Base-by-base conservation (phyloP, 2,329 filamentous ascomycete genomes). In the Neopestalotiopsis sp. region DNA sequence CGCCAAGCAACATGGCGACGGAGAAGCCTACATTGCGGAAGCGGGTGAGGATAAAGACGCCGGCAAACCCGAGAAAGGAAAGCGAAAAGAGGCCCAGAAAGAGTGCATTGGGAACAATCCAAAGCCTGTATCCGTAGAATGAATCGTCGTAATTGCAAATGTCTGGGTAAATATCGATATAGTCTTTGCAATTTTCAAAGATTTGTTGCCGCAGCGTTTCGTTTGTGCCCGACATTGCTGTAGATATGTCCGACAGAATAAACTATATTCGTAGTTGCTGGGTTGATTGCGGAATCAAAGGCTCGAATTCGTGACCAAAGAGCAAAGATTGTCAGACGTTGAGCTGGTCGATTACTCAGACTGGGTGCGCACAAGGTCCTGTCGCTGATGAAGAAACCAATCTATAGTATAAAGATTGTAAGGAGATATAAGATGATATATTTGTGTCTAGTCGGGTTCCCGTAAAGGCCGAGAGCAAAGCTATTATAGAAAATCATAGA, bases 91-190 rank as follows among this genome's bases (percentile, higher is more conserved):
- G 72, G 45, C 77, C 83, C 2, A 85, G 70, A 73, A 89, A 88
- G 61, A 82, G 69, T 61, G 81, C 78, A 74, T 91, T 91, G 69
- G 86, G 86, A 10, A 79, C 77, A 1, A 90, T 77, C 34, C 81
- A 81, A 34, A 90, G 85, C 40, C 83, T 81, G 77, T 90, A 91
- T 66, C 80, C 74, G 76, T 90, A 87, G 72, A 81, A 84, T 9
- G 73, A 75, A 14, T 64, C 28, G 34, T 71, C 68, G 67, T 71
- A 73, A 20, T 67, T 61, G 65, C 74, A 76, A n/a, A 24, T 13
- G 1, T 67, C 32, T 7, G 65, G 65, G 28, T 42, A 61, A 7
- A 49, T 30, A 24, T 67, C 56, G 24, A 67, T 53, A 5, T 38
- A 67, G 24, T 67, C 53, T 32, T 42, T 59, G 56, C 65, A 67